phyloP scores from a whole-genome alignment of 129 eudicot genomes.

The Chrysanthemum makinoi region DNA sequence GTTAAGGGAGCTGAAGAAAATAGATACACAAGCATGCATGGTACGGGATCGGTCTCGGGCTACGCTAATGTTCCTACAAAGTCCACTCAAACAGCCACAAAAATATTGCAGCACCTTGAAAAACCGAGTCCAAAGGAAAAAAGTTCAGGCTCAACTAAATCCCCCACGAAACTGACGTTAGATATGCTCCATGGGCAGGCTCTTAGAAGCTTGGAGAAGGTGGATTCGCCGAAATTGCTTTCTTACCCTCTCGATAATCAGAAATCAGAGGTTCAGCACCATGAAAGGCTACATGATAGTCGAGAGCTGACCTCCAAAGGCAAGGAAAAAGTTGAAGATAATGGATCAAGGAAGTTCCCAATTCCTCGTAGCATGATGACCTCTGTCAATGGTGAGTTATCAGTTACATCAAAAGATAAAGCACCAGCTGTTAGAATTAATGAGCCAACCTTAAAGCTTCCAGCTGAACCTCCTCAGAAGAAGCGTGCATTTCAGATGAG shows the following conservation, averaged over 20 bases:
- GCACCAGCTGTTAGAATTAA: constrained; percentile 12
- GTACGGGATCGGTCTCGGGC: constrained; percentile 4
- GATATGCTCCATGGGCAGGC: constrained; percentile 76
- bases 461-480: constrained; percentile 37
- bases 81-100: constrained; percentile 70
- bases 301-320: constrained; percentile 32
- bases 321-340: constrained; percentile 24
- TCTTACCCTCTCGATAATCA: constrained; percentile 31
- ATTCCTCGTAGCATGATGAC: constrained; percentile 27
- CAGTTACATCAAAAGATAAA: constrained; percentile 27
- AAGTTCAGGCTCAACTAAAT: constrained; percentile 36
- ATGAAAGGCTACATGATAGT: constrained; percentile 10
- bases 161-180: constrained; percentile 47
- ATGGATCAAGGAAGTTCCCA: constrained; percentile 10
- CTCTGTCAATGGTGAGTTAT: constrained; percentile 25
- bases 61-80: constrained; percentile 60
- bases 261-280: constrained; percentile 29
- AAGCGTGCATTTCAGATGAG: constrained; percentile 68
- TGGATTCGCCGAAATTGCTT: constrained; percentile 43
- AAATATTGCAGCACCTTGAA: constrained; percentile 78
- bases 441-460: constrained; percentile 25
- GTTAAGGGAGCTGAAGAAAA: constrained; percentile 27
- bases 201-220: constrained; percentile 68
- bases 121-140: constrained; percentile 56
- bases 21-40: constrained; percentile 22